A percentile compares a stretch with the other conserved stretches of the same genome.
Conservation (phyloP, 768 basidiomycete species). For the Suillus variegatus region DNA sequence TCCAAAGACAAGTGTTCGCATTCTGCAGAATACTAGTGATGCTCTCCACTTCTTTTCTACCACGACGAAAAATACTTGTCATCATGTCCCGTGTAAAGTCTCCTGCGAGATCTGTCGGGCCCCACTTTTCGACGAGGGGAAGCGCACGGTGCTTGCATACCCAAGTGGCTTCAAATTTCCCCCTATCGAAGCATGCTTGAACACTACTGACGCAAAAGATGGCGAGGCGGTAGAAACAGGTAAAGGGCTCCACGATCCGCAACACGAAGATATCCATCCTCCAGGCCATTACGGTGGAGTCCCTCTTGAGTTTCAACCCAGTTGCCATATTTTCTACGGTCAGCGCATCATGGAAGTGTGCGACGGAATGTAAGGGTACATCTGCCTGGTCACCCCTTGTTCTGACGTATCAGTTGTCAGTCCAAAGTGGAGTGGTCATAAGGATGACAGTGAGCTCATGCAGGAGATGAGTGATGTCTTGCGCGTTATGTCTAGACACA, state of each 20-base stretch:
- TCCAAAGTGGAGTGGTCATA: constrained; percentile 10
- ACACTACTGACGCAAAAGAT: not conserved
- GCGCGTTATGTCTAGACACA: constrained; percentile 3
- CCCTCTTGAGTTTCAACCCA: constrained; percentile 10
- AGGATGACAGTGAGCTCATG: constrained; percentile 9
- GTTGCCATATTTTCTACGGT: constrained; percentile 9
- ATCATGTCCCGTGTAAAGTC: constrained; percentile 35
- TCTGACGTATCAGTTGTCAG: not conserved
- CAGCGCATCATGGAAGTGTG: constrained; percentile 8
- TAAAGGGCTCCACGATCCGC: not conserved
- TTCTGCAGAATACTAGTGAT: constrained; percentile 28
- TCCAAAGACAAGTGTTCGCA: constrained; percentile 34
- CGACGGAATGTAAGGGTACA: constrained; percentile 7
- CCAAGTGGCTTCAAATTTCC: constrained; percentile 31
- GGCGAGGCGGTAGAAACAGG: not conserved
- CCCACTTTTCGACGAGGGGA: constrained; percentile 35
- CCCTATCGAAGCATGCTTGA: not conserved
- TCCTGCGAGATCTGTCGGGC: constrained; percentile 33
- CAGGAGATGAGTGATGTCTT: constrained; percentile 4
- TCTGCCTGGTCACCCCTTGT: not conserved
- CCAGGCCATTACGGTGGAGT: not conserved
- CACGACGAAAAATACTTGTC: constrained; percentile 13
- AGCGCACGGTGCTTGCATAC: constrained; percentile 33
- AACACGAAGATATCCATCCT: not conserved
- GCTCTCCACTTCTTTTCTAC: constrained; percentile 35